Percentiles rank a stretch among this genome's conserved stretches.
phyloP scores from a whole-genome alignment of 2,329 filamentous ascomycete species.

The Aureobasidium sp. region DNA sequence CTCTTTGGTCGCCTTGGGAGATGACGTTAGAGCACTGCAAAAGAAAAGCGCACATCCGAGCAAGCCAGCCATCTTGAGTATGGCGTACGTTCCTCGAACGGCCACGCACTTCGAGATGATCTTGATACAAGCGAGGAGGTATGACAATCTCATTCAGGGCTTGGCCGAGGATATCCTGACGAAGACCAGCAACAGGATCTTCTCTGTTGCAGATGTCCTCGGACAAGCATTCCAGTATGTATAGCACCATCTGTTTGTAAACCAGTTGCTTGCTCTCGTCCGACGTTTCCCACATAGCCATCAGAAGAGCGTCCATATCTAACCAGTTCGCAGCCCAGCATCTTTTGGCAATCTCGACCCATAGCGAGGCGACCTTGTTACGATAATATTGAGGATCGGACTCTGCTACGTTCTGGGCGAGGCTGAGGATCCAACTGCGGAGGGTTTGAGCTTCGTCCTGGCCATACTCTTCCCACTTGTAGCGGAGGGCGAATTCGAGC shows the following conservation, averaged over 20 bases:
- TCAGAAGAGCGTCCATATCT: conserved; percentile 82
- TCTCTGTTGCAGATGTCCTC: conserved; percentile 92
- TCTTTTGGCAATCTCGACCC: conserved; percentile 90
- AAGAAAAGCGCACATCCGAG: conserved; percentile 38
- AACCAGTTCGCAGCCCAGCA: conserved; percentile 88
- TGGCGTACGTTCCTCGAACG: conserved; percentile 62
- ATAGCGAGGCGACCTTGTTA: conserved; percentile 90
- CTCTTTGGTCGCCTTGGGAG: conserved; percentile 47
- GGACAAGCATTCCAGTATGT: conserved; percentile 81
- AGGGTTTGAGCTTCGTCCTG: conserved; percentile 61
- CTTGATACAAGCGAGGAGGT: conserved; percentile 63
- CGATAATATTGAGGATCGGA: conserved; percentile 75
- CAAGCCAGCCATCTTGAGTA: conserved; percentile 81
- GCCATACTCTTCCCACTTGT: conserved; percentile 71
- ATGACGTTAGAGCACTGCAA: conserved; percentile 9
- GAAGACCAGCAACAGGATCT: conserved; percentile 74
- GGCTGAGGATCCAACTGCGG: conserved; percentile 68
- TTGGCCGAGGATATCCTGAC: conserved; percentile 77
- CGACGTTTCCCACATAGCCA: conserved; percentile 63
- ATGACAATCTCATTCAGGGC: conserved; percentile 93
- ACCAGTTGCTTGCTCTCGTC: conserved; percentile 35
- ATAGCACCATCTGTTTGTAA: conserved; percentile 81
- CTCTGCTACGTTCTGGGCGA: conserved; percentile 63
- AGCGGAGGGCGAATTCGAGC: conserved; percentile 81
- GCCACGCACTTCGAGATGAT: conserved; percentile 60